Conservation (phyloP, 2,329 filamentous ascomycete genomes). For the Hypoxylon sp. region DNA sequence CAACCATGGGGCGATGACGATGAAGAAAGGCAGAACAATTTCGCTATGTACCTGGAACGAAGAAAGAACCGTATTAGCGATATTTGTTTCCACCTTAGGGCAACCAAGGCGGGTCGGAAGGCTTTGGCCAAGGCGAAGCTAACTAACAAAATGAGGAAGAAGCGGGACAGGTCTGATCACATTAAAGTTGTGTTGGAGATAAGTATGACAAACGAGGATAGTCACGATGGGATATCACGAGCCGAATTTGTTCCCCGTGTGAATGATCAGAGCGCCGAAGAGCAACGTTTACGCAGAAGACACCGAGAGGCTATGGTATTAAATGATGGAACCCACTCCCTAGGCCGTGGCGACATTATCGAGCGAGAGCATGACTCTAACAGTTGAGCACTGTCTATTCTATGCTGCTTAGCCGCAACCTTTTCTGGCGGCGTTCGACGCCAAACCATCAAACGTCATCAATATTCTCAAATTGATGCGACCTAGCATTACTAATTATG, state of each 20-base stretch:
- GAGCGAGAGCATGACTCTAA: conserved; percentile 69
- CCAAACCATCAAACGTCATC: not conserved
- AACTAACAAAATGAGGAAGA: conserved; percentile 56
- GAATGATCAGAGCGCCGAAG: conserved; percentile 72
- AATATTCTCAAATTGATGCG: conserved; percentile 1
- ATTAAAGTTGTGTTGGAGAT: conserved; percentile 57
- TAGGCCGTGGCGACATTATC: conserved; percentile 84
- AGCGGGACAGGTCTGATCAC: conserved; percentile 49
- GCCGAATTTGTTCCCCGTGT: conserved; percentile 56
- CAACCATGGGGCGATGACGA: conserved; percentile 76
- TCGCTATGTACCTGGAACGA: conserved; percentile 64
- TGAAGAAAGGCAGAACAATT: conserved; percentile 68
- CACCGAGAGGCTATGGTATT: conserved; percentile 92
- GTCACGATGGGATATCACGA: conserved; percentile 51
- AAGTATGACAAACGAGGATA: conserved; percentile 53
- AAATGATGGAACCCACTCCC: conserved; percentile 83
- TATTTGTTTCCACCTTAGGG: conserved; percentile 65
- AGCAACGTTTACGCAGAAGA: conserved; percentile 80
- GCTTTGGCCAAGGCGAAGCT: conserved; percentile 67
- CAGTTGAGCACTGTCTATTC: conserved; percentile 46
- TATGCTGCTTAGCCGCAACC: not conserved
- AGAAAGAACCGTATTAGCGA: conserved; percentile 68
- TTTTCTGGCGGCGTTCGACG: not conserved
- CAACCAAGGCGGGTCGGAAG: conserved; percentile 65
- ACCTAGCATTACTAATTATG: not conserved